Conservation (phyloP, 768 basidiomycete species). For the Mycena rosella region DNA sequence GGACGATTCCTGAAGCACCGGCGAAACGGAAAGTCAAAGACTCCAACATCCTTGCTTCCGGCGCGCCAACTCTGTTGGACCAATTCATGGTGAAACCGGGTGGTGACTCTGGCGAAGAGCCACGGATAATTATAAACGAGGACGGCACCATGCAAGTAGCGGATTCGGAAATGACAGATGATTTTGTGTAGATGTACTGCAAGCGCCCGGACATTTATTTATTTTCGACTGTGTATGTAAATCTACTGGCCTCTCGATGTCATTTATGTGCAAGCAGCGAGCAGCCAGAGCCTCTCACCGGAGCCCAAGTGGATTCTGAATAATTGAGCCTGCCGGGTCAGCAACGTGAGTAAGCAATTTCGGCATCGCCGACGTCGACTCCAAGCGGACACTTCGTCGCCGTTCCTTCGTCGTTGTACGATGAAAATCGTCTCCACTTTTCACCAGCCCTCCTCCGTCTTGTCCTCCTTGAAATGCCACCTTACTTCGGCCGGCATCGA, state of each 20-base stretch:
- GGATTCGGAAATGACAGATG: constrained; percentile 46
- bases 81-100: constrained; percentile 57
- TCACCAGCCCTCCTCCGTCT: constrained; percentile 80
- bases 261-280: too few species aligned
- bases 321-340: too few species aligned
- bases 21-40: constrained; percentile 59
- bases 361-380: neutral
- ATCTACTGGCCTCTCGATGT: neutral
- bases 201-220: neutral
- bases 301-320: too few species aligned
- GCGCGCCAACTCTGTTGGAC: constrained; percentile 60
- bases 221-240: neutral
- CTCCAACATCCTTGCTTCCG: constrained; percentile 35
- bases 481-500: constrained; percentile 68
- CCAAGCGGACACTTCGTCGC: too few species aligned
- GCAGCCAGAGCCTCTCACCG: too few species aligned
- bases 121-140: constrained; percentile 63
- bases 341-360: too few species aligned
- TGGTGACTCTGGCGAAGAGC: constrained; percentile 40
- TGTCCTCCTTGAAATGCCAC: constrained; percentile 75
- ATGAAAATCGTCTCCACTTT: constrained; percentile 82
- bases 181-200: constrained; percentile 33
- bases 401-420: constrained; percentile 2
- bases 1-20: constrained; percentile 58
- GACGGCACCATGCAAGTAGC: constrained; percentile 70